Evolutionary conservation across 768 basidiomycete genomes (phyloP).

Genomic region (Lactarius sanguifluus): DNA sequence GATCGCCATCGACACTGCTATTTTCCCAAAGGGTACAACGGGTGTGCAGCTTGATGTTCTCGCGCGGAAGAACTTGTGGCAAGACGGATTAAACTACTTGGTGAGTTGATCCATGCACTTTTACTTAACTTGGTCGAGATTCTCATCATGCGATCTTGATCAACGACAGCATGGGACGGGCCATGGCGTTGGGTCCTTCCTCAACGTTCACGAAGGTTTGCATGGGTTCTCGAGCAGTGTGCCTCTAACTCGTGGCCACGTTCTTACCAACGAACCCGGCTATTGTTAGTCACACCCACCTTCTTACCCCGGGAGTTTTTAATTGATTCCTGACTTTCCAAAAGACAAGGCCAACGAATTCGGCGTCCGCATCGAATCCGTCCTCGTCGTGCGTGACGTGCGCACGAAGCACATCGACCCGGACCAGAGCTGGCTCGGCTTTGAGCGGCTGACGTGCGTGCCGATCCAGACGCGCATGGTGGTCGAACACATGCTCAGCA

Average conservation of each 20-base stretch:
- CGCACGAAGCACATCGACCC: constrained; percentile 73
- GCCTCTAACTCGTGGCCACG: constrained; percentile 79
- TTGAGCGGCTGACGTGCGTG: constrained; percentile 90
- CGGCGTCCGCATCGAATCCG: constrained; percentile 93
- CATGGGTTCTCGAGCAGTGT: constrained; percentile 71
- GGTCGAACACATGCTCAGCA: constrained; percentile 77
- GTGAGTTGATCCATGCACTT: constrained; percentile 42
- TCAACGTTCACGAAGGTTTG: constrained; percentile 84
- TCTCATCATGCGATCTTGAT: constrained; percentile 17
- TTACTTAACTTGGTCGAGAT: constrained; percentile 2
- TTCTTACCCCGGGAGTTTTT: neutral
- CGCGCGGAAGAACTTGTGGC: constrained; percentile 86
- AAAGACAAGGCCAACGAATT: constrained; percentile 71
- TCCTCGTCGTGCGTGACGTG: constrained; percentile 68
- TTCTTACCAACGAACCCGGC: constrained; percentile 93
- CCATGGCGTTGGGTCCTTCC: constrained; percentile 85
- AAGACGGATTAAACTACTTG: constrained; percentile 78
- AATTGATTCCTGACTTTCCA: neutral
- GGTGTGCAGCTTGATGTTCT: constrained; percentile 84
- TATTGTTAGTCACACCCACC: constrained; percentile 61
- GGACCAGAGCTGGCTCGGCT: constrained; percentile 80
- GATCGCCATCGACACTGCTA: constrained; percentile 88
- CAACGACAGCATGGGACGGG: constrained; percentile 77
- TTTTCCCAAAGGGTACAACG: constrained; percentile 89
- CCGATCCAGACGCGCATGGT: constrained; percentile 93